Evolutionary conservation across 148 eudicot species (phyloP).

Genomic region (Linanthus parryae): DNA sequence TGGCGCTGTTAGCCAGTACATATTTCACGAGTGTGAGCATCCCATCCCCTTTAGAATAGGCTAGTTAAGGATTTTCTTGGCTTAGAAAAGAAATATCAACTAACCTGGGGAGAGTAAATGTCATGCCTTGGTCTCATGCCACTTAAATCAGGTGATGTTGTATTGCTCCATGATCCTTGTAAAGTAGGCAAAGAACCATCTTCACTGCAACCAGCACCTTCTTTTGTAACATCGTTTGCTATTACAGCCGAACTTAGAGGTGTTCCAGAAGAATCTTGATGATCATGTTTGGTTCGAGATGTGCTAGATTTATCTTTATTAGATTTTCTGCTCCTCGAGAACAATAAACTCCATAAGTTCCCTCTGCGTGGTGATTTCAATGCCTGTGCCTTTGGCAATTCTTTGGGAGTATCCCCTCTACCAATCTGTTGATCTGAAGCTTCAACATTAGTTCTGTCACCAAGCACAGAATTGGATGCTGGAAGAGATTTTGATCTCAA

Average conservation of each 20-base stretch:
- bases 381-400: conserved; percentile 32
- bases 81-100: conserved; percentile 1
- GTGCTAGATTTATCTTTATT: conserved; percentile 42
- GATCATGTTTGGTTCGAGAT: conserved; percentile 27
- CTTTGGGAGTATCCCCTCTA: conserved; percentile 34
- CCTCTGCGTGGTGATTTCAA: conserved; percentile 59
- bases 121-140: conserved; percentile 24
- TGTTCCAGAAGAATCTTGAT: conserved; percentile 19
- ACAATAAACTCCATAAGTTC: conserved; percentile 75
- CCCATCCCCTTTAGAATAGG: not conserved
- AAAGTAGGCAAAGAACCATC: conserved; percentile 29
- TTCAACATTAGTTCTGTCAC: conserved; percentile 26
- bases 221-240: conserved; percentile 11
- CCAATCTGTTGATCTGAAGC: conserved; percentile 28
- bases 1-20: too few species aligned
- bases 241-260: conserved; percentile 20
- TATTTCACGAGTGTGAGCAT: conserved; percentile 1
- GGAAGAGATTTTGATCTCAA: conserved; percentile 91
- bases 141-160: conserved; percentile 18
- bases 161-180: conserved; percentile 20
- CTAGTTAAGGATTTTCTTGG: not conserved
- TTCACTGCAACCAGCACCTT: conserved; percentile 19
- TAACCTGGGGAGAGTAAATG: conserved; percentile 50
- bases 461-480: conserved; percentile 41
- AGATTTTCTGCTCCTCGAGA: conserved; percentile 59